A percentile compares a stretch with the other conserved stretches of the same genome.
Evolutionary conservation across 768 basidiomycete genomes (phyloP).

Genomic region (Agrocybe pediades): DNA sequence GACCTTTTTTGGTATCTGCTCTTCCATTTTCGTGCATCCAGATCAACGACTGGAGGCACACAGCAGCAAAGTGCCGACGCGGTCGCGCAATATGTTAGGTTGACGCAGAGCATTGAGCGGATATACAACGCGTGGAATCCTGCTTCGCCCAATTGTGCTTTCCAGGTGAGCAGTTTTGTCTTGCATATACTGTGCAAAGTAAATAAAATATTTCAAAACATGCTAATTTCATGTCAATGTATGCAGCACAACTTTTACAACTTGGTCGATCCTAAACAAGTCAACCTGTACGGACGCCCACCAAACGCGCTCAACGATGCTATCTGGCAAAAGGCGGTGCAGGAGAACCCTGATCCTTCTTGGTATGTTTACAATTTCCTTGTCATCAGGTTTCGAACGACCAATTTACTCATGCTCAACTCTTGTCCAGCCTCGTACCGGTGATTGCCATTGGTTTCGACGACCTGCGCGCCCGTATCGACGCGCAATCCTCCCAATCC

Average conservation of each 20-base stretch:
- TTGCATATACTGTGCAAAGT: background rate
- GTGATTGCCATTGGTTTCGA: conserved; percentile 83
- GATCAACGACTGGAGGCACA: conserved; percentile 32
- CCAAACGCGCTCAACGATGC: conserved; percentile 69
- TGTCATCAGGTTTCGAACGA: background rate
- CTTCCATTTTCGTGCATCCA: too few relatives aligned
- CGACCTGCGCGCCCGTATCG: conserved; percentile 75
- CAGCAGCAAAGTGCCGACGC: conserved; percentile 58
- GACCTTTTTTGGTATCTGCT: too few relatives aligned
- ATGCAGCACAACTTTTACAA: conserved; percentile 83
- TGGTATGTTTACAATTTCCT: conserved; percentile 50
- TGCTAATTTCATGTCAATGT: background rate
- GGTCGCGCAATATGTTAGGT: conserved; percentile 54
- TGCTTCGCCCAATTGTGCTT: conserved; percentile 66
- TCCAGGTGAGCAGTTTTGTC: conserved; percentile 58
- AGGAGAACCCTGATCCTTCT: conserved; percentile 81
- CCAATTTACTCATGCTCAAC: background rate
- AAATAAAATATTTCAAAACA: too few relatives aligned
- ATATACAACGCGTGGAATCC: conserved; percentile 76
- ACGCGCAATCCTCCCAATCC: conserved; percentile 71
- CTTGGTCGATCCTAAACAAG: conserved; percentile 69
- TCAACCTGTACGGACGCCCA: conserved; percentile 70
- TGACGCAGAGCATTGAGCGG: conserved; percentile 61
- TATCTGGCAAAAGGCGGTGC: conserved; percentile 76
- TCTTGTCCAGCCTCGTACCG: conserved; percentile 62